Base-by-base conservation (phyloP, 1,284 basidiomycete species). In the Singerocomus inundabilis region DNA sequence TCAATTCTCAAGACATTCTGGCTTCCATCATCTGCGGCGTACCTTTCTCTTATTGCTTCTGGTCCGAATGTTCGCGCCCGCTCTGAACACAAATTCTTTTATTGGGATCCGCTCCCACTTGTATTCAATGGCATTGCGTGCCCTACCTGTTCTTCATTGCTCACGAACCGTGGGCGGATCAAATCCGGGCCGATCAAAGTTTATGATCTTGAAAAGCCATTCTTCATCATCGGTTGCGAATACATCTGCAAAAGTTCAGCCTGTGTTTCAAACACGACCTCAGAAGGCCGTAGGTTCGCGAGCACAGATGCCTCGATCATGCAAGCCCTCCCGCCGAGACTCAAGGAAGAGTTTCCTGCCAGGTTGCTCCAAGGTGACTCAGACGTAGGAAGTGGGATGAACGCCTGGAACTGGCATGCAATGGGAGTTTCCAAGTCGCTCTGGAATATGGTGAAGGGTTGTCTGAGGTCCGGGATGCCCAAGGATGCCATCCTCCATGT, bases 171-270 rank as follows among this genome's bases (percentile, higher is more conserved):
- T 29, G 86, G 86, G 3, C 79, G 82, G 42, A 88, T 89, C 63
- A 77, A 72, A 50, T 77, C 78, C 0, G 86, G 86, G 0, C 86
- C 86, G 0, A 70, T 88, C 61, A 87, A 86, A 58, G 75, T 88
- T 4, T 84, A 87, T 61, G 86, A 89, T 57, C 77, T 89, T 36
- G 80, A 83, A 52, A 80, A 80, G 53, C 84, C 86, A 2, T 89
- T 89, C 70, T 89, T 84, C 61, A 77, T 89, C 61, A 87, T 89
- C 36, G 86, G 84, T n/a, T 86, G 85, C 61, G 83, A 86, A 62
- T 89, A 89, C 54, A 71, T 75, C 3, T 89, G 86, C 62, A 75
- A 72, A 47, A 80, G 75, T 26, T 46, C 65, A 1, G 39, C 66
- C 28, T 85, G 80, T 63, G 54, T 69, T 29, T 62, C 69, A 16